Conservation (phyloP, 2,329 filamentous ascomycete species). For the Ophiocordyceps camponoti-rufipedis region DNA sequence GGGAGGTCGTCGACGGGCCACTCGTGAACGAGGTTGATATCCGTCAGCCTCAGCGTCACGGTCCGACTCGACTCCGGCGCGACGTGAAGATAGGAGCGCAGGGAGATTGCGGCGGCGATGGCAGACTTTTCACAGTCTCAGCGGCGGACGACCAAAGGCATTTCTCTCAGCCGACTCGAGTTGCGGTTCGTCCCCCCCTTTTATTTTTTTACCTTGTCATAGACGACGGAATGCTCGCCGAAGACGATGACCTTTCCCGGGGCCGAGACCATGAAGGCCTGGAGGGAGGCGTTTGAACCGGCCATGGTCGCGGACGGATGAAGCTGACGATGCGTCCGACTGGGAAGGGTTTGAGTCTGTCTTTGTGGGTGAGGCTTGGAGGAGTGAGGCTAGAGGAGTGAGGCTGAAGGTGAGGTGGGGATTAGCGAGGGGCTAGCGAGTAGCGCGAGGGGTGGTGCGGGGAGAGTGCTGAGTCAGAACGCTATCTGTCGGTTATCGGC, state of each 20-base stretch:
- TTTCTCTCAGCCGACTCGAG: not conserved
- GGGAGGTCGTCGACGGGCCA: conserved; percentile 90
- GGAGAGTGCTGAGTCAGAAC: too few species aligned
- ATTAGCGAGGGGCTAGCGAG: too few species aligned
- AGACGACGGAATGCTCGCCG: conserved; percentile 93
- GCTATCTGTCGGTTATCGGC: too few species aligned
- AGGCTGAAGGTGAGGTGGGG: too few species aligned
- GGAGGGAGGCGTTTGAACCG: conserved; percentile 18
- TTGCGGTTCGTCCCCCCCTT: too few species aligned
- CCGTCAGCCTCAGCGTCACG: conserved; percentile 74
- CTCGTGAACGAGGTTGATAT: conserved; percentile 74
- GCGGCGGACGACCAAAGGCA: not conserved
- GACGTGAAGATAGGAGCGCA: conserved; percentile 91
- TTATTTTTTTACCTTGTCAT: conserved; percentile 54
- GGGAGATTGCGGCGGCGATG: conserved; percentile 84
- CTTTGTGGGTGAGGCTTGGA: too few species aligned
- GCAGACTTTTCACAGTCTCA: conserved; percentile 41
- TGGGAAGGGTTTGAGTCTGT: too few species aligned
- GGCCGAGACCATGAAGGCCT: conserved; percentile 93
- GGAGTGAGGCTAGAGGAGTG: too few species aligned
- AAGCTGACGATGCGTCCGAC: too few species aligned
- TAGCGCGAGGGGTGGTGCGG: too few species aligned
- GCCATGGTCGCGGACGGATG: not conserved
- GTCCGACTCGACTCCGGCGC: conserved; percentile 79
- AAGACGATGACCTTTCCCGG: conserved; percentile 97